Evolutionary conservation across 1,139 yeast species (phyloP).

Genomic region (Kurtzmaniella quercitrusa): DNA sequence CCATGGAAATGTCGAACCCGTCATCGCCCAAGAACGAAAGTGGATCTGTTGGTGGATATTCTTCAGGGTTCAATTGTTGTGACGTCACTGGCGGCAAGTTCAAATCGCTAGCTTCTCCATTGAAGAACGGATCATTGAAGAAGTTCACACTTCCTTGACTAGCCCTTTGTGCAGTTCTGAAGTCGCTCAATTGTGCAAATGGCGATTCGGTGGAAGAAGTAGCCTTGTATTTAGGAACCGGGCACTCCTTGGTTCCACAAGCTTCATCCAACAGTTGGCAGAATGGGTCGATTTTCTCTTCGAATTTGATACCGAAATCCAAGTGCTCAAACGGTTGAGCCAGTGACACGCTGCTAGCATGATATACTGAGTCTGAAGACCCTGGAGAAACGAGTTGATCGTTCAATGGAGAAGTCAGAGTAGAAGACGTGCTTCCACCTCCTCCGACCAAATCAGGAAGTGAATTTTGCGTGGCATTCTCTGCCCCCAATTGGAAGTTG

Average conservation of each 20-base stretch:
- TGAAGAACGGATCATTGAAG: constrained; percentile 27
- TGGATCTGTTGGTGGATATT: constrained; percentile 27
- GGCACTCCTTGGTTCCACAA: constrained; percentile 75
- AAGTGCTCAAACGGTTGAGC: constrained; percentile 14
- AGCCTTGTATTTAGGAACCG: constrained; percentile 52
- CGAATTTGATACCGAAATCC: constrained; percentile 25
- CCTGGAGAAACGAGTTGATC: constrained; percentile 38
- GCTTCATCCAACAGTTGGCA: constrained; percentile 74
- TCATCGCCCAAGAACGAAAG: constrained; percentile 41
- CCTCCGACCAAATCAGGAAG: constrained; percentile 35
- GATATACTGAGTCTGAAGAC: constrained; percentile 14
- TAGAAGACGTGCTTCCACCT: constrained; percentile 24
- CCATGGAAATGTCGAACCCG: constrained; percentile 49
- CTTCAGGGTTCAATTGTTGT: neutral
- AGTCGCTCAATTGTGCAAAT: constrained; percentile 13
- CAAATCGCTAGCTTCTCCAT: constrained; percentile 13
- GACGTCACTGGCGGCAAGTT: constrained; percentile 11
- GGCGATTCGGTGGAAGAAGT: constrained; percentile 15
- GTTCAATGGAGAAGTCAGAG: constrained; percentile 37
- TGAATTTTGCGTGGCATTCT: constrained; percentile 11
- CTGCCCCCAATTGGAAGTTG: constrained; percentile 4
- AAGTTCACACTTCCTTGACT: constrained; percentile 11
- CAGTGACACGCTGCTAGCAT: constrained; percentile 12
- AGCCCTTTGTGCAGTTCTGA: neutral
- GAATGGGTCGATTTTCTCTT: constrained; percentile 53